A percentile compares a stretch with the other conserved stretches of the same genome.
These are phyloP conservation scores for Saussurea involucrata DNA, from an alignment of 129 eudicot species.

Conservation along the genomic window DNA sequence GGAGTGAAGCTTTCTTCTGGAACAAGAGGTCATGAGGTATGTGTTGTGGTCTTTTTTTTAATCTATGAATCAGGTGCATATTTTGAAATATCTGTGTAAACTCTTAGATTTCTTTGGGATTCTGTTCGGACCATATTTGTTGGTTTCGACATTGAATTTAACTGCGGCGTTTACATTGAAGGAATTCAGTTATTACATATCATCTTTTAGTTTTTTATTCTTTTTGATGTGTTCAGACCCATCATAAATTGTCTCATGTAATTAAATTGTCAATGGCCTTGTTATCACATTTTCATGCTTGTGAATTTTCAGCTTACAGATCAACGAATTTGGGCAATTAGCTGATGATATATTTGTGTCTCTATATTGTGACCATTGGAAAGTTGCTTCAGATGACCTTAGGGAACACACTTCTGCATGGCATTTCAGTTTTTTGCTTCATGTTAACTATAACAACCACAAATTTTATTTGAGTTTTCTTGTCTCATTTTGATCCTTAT, in stretches of 20 bases:
- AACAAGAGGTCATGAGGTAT: conserved; percentile 48
- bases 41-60: background rate
- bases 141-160: background rate
- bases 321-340: background rate
- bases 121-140: background rate
- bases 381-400: no score
- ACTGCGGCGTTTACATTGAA: background rate
- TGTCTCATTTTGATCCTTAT: no score
- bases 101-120: background rate
- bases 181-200: background rate
- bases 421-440: no score
- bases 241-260: background rate
- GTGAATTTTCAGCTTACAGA: background rate
- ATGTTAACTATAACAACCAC: no score
- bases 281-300: background rate
- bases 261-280: no score
- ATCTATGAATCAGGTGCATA: background rate
- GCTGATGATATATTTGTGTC: no score
- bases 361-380: no score
- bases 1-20: conserved; percentile 43
- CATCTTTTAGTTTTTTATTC: background rate
- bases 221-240: background rate
- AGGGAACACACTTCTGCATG: no score
- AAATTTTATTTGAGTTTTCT: no score
- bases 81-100: background rate